These are phyloP conservation scores for Ceratobasidium sp. DNA, from an alignment of 1,284 basidiomycete species.

Conservation along the genomic window DNA sequence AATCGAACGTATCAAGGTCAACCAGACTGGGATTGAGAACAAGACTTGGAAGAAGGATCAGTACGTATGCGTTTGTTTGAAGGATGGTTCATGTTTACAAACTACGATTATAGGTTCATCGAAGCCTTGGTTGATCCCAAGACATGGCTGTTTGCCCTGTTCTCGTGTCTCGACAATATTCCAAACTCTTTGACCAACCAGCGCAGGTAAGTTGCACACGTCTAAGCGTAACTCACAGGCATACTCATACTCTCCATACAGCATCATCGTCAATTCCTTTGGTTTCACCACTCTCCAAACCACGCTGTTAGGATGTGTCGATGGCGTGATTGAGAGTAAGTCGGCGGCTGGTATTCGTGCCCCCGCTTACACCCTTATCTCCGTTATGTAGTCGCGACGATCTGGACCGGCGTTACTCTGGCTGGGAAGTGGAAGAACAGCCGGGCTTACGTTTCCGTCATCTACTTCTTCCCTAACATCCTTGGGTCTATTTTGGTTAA, in stretches of 20 bases:
- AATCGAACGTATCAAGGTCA: slow-evolving; percentile 54
- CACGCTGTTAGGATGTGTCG: slow-evolving; percentile 62
- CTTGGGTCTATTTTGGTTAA: slow-evolving; percentile 53
- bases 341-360: background rate
- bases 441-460: slow-evolving; percentile 51
- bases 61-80: slow-evolving; percentile 24
- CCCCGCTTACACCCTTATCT: background rate
- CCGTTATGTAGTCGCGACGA: slow-evolving; percentile 25
- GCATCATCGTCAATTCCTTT: slow-evolving; percentile 61
- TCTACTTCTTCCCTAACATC: slow-evolving; percentile 54
- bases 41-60: slow-evolving; percentile 64
- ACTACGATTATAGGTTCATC: slow-evolving; percentile 42
- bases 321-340: slow-evolving; percentile 52
- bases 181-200: slow-evolving; percentile 44
- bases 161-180: slow-evolving; percentile 54
- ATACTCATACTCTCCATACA: slow-evolving; percentile 51
- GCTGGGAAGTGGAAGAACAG: slow-evolving; percentile 50
- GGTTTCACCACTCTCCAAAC: slow-evolving; percentile 58
- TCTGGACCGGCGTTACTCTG: slow-evolving; percentile 38
- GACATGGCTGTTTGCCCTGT: slow-evolving; percentile 62
- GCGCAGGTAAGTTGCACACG: slow-evolving; percentile 16
- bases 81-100: background rate
- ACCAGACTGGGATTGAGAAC: slow-evolving; percentile 59
- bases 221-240: background rate
- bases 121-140: slow-evolving; percentile 62